Percentiles rank a stretch among this genome's conserved stretches.
Conservation (phyloP, 805 yeast species). For the Lachancea cidri region DNA sequence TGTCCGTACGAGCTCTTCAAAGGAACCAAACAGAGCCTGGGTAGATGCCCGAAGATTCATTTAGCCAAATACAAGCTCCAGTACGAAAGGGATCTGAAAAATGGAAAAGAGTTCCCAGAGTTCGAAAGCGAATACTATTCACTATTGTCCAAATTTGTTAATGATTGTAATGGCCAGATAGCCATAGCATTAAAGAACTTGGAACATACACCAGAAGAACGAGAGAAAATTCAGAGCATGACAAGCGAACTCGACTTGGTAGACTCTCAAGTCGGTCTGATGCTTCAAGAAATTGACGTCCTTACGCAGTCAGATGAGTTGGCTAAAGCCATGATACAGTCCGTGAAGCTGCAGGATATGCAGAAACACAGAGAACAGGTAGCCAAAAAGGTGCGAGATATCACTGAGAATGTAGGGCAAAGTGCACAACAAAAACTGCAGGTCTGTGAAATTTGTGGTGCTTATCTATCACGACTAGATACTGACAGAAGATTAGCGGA, state of each 20-base stretch:
- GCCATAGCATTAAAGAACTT: constrained; percentile 57
- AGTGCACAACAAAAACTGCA: constrained; percentile 86
- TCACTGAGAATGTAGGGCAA: constrained; percentile 73
- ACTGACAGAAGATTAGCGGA: constrained; percentile 85
- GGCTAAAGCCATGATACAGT: constrained; percentile 46
- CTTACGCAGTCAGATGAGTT: constrained; percentile 47
- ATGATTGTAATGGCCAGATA: constrained; percentile 63
- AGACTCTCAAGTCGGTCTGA: constrained; percentile 59
- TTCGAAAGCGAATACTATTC: constrained; percentile 43
- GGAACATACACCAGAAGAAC: constrained; percentile 67
- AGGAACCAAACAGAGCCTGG: constrained; percentile 78
- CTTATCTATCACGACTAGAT: constrained; percentile 77
- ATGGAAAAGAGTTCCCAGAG: constrained; percentile 41
- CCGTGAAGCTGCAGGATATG: constrained; percentile 41
- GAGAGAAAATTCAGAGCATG: constrained; percentile 48
- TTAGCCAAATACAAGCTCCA: constrained; percentile 66
- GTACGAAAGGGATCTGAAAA: constrained; percentile 47
- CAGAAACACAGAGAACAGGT: constrained; percentile 46
- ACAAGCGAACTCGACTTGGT: constrained; percentile 55
- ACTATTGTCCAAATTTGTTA: constrained; percentile 50
- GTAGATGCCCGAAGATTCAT: constrained; percentile 74
- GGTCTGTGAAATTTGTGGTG: constrained; percentile 87
- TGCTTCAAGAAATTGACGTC: constrained; percentile 58
- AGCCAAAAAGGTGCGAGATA: constrained; percentile 50
- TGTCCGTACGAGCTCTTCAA: constrained; percentile 82